Conservation (phyloP, 73 alveolate species). For the Tetrahymena borealis region DNA sequence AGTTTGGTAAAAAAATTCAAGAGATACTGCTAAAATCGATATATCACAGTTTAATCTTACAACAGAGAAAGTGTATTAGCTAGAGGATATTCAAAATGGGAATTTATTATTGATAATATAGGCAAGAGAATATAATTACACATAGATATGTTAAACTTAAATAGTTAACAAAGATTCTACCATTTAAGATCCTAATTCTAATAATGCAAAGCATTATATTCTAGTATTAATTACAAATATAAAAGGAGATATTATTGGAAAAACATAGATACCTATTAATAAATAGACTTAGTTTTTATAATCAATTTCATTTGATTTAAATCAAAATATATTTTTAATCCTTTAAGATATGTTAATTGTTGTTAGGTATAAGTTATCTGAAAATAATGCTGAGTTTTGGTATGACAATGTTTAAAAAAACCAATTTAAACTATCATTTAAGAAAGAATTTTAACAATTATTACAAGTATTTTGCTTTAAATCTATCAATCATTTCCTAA, state of each 20-base stretch:
- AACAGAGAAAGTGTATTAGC: neutral
- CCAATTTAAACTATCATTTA: neutral
- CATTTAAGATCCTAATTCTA: neutral
- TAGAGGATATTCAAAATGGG: neutral
- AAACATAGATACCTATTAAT: too few species aligned
- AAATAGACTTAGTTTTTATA: neutral
- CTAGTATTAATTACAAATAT: too few species aligned
- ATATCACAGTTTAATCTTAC: too few species aligned
- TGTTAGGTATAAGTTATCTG: neutral
- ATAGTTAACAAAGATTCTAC: neutral
- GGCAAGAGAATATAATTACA: neutral
- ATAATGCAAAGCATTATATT: too few species aligned
- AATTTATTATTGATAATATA: too few species aligned
- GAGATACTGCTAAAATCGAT: neutral
- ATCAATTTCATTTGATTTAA: neutral
- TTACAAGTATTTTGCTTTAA: neutral
- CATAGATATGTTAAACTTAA: neutral
- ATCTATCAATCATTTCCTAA: neutral
- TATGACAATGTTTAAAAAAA: too few species aligned
- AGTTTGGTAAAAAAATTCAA: neutral
- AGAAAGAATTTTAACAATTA: too few species aligned
- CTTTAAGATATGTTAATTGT: neutral
- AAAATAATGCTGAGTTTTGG: neutral
- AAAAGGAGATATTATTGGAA: neutral
- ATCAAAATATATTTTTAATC: too few species aligned